Evolutionary conservation across 306 rosid species (phyloP).

Genomic region (Senna siamea): DNA sequence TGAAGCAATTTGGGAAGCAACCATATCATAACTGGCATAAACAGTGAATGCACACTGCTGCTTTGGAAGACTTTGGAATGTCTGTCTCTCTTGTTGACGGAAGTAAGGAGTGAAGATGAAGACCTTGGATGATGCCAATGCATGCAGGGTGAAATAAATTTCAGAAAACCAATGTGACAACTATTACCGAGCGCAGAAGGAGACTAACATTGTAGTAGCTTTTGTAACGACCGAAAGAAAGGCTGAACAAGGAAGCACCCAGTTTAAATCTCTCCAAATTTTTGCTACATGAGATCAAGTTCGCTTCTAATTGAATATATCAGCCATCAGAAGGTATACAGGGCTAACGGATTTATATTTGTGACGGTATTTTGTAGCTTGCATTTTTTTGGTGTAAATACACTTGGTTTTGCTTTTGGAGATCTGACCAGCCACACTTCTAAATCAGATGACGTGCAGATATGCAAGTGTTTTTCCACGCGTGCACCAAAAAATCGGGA

Average conservation of each 20-base stretch:
- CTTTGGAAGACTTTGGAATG: constrained; percentile 29
- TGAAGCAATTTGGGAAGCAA: constrained; percentile 71
- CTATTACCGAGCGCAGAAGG: neutral
- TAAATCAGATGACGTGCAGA: constrained; percentile 21
- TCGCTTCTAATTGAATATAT: constrained; percentile 14
- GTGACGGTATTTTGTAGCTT: constrained; percentile 37
- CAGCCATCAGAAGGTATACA: neutral
- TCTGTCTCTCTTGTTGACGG: constrained; percentile 23
- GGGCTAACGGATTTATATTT: neutral
- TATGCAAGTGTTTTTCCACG: constrained; percentile 29
- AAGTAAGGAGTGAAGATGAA: constrained; percentile 34
- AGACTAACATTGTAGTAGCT: neutral
- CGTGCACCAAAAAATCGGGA: constrained; percentile 34
- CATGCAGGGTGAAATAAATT: constrained; percentile 4
- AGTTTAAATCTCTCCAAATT: neutral
- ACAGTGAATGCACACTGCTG: constrained; percentile 43
- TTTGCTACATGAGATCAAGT: neutral
- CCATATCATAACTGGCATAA: constrained; percentile 67
- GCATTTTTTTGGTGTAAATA: constrained; percentile 12
- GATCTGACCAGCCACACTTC: constrained; percentile 31
- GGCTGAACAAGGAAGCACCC: constrained; percentile 6
- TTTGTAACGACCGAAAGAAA: neutral
- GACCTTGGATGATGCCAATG: constrained; percentile 29
- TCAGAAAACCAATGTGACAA: constrained; percentile 27
- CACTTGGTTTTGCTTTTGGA: constrained; percentile 43